phyloP scores from a whole-genome alignment of 306 rosid species.

The Sicyos baderoa region DNA sequence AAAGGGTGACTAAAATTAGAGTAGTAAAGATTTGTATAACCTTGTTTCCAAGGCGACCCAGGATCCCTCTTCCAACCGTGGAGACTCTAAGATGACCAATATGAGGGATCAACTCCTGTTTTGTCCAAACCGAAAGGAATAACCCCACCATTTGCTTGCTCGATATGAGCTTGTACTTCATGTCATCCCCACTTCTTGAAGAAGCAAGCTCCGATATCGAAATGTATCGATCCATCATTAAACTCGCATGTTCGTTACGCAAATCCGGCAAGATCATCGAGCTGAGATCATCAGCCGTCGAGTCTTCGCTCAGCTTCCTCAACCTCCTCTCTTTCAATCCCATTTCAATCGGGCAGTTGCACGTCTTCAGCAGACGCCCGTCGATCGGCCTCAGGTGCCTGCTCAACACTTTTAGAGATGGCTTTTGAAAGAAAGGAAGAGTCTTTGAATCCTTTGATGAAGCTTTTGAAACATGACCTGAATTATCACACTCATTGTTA shows the following conservation, averaged over 20 bases:
- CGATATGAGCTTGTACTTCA: conserved; percentile 47
- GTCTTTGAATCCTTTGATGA: conserved; percentile 16
- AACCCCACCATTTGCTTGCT: conserved; percentile 96
- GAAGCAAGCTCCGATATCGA: conserved; percentile 48
- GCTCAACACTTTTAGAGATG: conserved; percentile 58
- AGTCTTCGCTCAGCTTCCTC: conserved; percentile 40
- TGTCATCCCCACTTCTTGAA: conserved; percentile 10
- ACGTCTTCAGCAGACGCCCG: conserved; percentile 52
- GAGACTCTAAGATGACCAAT: conserved; percentile 79
- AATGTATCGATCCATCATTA: conserved; percentile 38
- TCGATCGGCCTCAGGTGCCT: conserved; percentile 46
- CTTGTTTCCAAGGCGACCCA: conserved; percentile 93
- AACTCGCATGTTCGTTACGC: conserved; percentile 8
- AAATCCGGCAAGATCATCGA: conserved; percentile 4
- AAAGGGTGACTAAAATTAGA: no score
- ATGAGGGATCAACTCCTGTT: conserved; percentile 63
- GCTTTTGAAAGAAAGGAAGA: conserved; percentile 62
- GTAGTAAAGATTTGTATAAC: conserved; percentile 26
- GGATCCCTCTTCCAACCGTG: conserved; percentile 80
- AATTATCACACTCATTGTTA: conserved; percentile 27
- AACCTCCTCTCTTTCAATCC: conserved; percentile 36
- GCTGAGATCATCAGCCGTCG: conserved; percentile 30
- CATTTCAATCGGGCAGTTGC: conserved; percentile 64
- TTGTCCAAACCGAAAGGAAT: conserved; percentile 72
- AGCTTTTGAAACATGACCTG: conserved; percentile 27